These are phyloP conservation scores for Solanum hybrid DNA, from an alignment of 305 asterid species.

Conservation along the genomic window DNA sequence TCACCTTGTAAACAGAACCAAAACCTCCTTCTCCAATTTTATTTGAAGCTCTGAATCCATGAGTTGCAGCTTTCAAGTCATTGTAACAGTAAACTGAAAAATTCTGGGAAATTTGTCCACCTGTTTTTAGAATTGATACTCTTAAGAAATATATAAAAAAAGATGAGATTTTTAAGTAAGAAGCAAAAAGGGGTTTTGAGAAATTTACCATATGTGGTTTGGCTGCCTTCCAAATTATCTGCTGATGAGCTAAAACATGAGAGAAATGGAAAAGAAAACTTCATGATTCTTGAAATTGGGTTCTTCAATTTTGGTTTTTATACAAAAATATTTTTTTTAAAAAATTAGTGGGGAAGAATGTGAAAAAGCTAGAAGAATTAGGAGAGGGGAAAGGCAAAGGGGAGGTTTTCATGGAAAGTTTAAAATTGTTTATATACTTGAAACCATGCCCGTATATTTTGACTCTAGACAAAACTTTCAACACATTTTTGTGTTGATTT, in stretches of 20 bases:
- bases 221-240: background rate
- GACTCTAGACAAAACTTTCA: background rate
- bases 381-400: background rate
- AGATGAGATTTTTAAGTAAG: background rate
- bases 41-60: slow-evolving; percentile 45
- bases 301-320: background rate
- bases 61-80: slow-evolving; percentile 50
- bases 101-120: slow-evolving; percentile 7
- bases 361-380: background rate
- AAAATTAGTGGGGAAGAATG: background rate
- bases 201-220: slow-evolving; percentile 6
- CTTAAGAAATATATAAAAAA: background rate
- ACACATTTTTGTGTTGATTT: background rate
- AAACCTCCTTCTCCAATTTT: slow-evolving; percentile 74
- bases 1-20: slow-evolving; percentile 69
- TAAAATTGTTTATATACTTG: background rate
- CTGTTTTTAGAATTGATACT: slow-evolving; percentile 15
- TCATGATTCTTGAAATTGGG: slow-evolving; percentile 7
- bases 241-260: slow-evolving; percentile 17
- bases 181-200: background rate
- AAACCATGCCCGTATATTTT: background rate
- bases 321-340: background rate
- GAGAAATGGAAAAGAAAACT: slow-evolving; percentile 8
- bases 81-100: slow-evolving; percentile 42
- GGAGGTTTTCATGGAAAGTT: background rate